Evolutionary conservation across 208 protist species (phyloP), one percentile per base, ranked within the genome.

Genomic region (Tritrichomonas foetus): DNA sequence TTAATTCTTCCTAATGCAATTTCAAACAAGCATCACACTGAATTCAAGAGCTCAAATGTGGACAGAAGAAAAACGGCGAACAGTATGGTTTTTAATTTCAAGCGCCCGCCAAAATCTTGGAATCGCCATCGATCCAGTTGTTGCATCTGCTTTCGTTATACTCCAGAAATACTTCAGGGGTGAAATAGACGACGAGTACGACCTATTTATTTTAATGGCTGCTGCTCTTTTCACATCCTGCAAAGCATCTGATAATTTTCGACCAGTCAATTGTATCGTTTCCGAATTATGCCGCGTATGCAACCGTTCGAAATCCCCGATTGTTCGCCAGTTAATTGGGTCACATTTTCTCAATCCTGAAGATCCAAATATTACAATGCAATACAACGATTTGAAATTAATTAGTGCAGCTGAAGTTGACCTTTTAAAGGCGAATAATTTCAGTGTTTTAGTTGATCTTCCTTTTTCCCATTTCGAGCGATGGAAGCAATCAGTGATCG

Each of bases 201-300:
- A 36, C 16, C 78, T 89, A 11, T 89, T 89, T 36, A 39, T 57
- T 57, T 33, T 89, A n/a, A 89, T 89, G 78, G 41, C 47, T 0
- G 78, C 78, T 20, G 78, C 78, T 47, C 27, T 89, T 39, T 89
- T 89, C 30, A 57, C 78, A n/a, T 89, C 78, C 8, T 89, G 78
- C 47, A 89, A 89, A 89, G 11, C 41, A 61, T 1, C 33, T 27
- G 47, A 89, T 39, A 33, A 8, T 57, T 89, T 89, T 20, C 33
- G 78, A 89, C 47, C 78, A 13, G 36, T 84, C 9, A 11, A 84
- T 11, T 16, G 27, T 11, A 53, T 84, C 11, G 49, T 27, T 13
- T 13, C 3, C 2, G 41, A 84, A 44, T 53, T 84, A 53, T 20
- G 2, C 33, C 49, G 22, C 3, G 25, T 84, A 5, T 84, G 74